phyloP scores from a whole-genome alignment of 2,329 filamentous ascomycete species.

The Ilyonectria sp. region DNA sequence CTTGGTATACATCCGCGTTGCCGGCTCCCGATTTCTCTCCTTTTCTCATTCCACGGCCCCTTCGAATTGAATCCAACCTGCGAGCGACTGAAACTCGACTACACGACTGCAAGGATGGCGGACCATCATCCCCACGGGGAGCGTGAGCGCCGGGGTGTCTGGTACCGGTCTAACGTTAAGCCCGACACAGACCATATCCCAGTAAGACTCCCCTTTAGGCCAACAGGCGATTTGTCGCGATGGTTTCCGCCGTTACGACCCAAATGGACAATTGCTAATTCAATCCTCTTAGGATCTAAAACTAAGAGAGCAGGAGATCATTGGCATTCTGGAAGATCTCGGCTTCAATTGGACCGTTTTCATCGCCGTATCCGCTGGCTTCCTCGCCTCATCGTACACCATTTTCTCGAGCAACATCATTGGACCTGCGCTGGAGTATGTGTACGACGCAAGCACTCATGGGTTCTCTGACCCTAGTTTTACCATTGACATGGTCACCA shows the following conservation, averaged over 20 bases:
- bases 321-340: constrained; percentile 26
- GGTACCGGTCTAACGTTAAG: not conserved
- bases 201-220: not conserved
- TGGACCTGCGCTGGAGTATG: constrained; percentile 45
- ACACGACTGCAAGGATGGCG: not conserved
- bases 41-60: not conserved
- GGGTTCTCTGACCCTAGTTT: constrained; percentile 18
- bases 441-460: constrained; percentile 40
- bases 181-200: not conserved
- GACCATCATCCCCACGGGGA: not conserved
- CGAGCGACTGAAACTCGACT: not conserved
- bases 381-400: constrained; percentile 50
- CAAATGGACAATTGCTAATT: not conserved
- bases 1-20: not conserved
- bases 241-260: not conserved
- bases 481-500: constrained; percentile 44
- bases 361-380: constrained; percentile 46
- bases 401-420: constrained; percentile 50
- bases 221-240: not conserved
- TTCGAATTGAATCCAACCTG: not conserved
- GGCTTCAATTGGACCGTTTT: constrained; percentile 48
- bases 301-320: not conserved
- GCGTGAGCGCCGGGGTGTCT: not conserved
- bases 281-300: not conserved
- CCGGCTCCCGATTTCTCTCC: not conserved